Evolutionary conservation across 139 green algal genomes (phyloP), one percentile per base, ranked within the genome.

Genomic region (Chlorella ohadii): DNA sequence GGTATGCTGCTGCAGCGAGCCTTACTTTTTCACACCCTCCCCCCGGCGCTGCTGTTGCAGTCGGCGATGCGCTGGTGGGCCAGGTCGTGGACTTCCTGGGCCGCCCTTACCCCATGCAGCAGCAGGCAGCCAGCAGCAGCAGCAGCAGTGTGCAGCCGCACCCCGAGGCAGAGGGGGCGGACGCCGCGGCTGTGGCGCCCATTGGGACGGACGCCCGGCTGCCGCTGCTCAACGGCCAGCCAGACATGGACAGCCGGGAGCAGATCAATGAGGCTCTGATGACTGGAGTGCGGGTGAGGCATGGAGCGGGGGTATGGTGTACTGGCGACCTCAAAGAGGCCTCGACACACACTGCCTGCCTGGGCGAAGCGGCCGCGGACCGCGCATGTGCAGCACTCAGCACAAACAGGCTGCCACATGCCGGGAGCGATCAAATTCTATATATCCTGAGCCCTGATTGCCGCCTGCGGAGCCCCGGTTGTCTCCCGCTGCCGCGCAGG

Each of bases 191-290:
- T 51, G 23, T 44, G 55, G 83, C 64, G 59, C 78, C 75, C 16
- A 19, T 93, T 17, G 91, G 91, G 22, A 38, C 78, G 28, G 82
- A 87, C 28, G 78, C 68, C 13, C 78, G 59, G n/a, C 81, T 90
- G 57, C 93, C 93, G 57, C 88, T 97, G 74, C 81, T 97, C 7
- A 92, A 93, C 39, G 56, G 85, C 59, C 82, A 89, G 79, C 87
- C 92, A 27, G 74, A 91, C 75, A 97, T 97, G 92, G 93, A 95
- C 64, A 79, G 85, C 65, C 82, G 94, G 19, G 93, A 96, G 73
- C 93, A 95, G 84, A 96, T 98, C 86, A 84, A 76, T 16, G 91
- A 96, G 81, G 74, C 91, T 23, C 81, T 97, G 38, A 47, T 93
- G 19, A 98, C 95, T 27, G 94, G 94, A 36, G 87, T 96, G 36